Conservation (phyloP, 305 asterid species). For the Fraxinus nigra region DNA sequence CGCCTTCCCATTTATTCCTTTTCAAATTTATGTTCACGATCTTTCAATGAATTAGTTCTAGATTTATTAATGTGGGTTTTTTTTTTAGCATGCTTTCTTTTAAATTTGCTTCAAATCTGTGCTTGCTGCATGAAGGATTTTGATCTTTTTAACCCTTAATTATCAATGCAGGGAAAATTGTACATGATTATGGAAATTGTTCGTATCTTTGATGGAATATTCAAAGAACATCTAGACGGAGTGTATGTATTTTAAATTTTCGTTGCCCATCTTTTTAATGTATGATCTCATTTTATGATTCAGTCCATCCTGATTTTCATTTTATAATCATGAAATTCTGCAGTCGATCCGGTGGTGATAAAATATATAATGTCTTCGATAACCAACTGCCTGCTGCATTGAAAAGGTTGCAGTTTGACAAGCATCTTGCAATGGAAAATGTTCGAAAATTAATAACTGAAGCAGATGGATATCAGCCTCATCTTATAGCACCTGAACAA, state of each 20-base stretch:
- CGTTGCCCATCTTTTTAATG: not conserved
- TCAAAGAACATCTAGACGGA: constrained; percentile 61
- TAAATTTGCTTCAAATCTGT: not conserved
- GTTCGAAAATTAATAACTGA: constrained; percentile 85
- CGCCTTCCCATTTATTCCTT: constrained; percentile 12
- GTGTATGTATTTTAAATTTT: constrained; percentile 32
- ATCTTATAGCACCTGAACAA: constrained; percentile 96
- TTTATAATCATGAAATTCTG: constrained; percentile 24
- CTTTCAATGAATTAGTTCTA: not conserved
- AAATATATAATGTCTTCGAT: constrained; percentile 78
- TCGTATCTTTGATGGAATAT: constrained; percentile 48
- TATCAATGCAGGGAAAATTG: constrained; percentile 59
- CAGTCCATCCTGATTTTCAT: constrained; percentile 17
- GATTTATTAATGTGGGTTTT: not conserved
- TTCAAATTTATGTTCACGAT: not conserved
- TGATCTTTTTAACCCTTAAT: constrained; percentile 7
- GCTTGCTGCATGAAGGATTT: constrained; percentile 8
- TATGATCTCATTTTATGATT: not conserved
- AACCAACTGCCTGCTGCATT: constrained; percentile 89
- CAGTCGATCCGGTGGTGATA: constrained; percentile 98
- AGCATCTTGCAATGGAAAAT: constrained; percentile 94
- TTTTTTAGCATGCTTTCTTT: not conserved
- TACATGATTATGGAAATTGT: constrained; percentile 56
- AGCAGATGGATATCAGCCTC: constrained; percentile 99
- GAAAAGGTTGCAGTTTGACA: constrained; percentile 93